phyloP scores from a whole-genome alignment of 225 moss, liverwort and hornwort species.

The Takakia lepidozioides region DNA sequence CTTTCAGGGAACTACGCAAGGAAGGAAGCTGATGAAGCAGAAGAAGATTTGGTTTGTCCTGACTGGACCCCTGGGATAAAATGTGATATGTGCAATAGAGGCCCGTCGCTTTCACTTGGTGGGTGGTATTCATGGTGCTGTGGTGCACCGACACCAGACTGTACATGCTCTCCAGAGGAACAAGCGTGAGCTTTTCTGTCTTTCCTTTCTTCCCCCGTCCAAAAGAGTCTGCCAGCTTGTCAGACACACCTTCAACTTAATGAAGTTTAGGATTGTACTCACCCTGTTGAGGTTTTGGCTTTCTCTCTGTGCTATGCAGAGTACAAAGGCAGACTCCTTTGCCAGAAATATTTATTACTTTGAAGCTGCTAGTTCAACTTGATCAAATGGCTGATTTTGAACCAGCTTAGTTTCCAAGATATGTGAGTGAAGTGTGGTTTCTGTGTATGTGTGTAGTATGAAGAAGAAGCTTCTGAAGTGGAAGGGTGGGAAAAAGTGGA shows the following conservation, averaged over 20 bases:
- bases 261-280: too few species aligned
- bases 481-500: conserved; percentile 49
- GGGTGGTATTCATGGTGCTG: conserved; percentile 94
- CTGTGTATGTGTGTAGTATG: conserved; percentile 24
- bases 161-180: conserved; percentile 24
- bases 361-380: too few species aligned
- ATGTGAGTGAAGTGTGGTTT: too few species aligned
- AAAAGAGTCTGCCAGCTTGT: too few species aligned
- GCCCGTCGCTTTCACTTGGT: conserved; percentile 67
- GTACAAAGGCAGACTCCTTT: too few species aligned
- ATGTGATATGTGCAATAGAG: conserved; percentile 78
- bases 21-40: conserved; percentile 7
- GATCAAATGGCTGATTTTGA: too few species aligned
- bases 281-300: too few species aligned
- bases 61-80: conserved; percentile 47
- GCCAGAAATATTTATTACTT: too few species aligned
- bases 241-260: too few species aligned
- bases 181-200: conserved; percentile 15
- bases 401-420: too few species aligned
- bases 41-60: conserved; percentile 19
- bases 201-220: background rate
- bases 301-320: too few species aligned
- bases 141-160: conserved; percentile 50
- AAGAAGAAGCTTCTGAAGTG: conserved; percentile 36
- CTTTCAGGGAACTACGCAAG: conserved; percentile 42